Conservation (phyloP, 495 filamentous ascomycete species). For the Aspergillus carlsbadensis region DNA sequence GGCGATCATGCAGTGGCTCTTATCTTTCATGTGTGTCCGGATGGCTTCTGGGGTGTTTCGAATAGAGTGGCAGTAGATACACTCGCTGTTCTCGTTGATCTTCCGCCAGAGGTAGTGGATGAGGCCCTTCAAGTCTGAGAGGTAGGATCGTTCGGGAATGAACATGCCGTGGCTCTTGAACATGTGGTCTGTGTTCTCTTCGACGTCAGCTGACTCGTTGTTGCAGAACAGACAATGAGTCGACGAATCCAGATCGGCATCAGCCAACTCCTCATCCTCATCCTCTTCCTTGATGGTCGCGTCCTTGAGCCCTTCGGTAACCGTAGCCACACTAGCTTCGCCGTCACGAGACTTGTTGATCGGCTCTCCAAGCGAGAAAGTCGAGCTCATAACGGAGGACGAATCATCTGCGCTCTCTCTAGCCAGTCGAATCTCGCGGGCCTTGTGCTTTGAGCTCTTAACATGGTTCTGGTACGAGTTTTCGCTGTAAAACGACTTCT, state of each 20-base stretch:
- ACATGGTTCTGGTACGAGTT: constrained; percentile 94
- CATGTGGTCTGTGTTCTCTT: constrained; percentile 84
- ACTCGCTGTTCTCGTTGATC: constrained; percentile 72
- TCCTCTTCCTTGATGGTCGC: constrained; percentile 61
- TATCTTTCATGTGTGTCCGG: constrained; percentile 96
- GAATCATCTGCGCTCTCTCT: constrained; percentile 59
- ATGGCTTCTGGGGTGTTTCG: constrained; percentile 71
- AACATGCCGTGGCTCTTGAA: constrained; percentile 91
- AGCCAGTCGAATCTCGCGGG: constrained; percentile 54
- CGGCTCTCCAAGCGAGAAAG: constrained; percentile 86
- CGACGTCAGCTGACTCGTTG: constrained; percentile 66
- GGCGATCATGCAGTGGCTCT: constrained; percentile 93
- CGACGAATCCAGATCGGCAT: constrained; percentile 41
- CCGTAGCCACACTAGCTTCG: constrained; percentile 73
- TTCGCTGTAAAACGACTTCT: constrained; percentile 92
- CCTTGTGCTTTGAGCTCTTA: constrained; percentile 85
- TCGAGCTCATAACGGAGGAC: constrained; percentile 86
- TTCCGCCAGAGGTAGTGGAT: constrained; percentile 74
- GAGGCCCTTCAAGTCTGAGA: constrained; percentile 79
- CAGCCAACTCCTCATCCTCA: constrained; percentile 33
- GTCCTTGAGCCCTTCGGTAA: constrained; percentile 75
- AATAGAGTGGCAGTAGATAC: constrained; percentile 78
- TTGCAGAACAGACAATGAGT: constrained; percentile 90
- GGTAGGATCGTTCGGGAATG: constrained; percentile 80
- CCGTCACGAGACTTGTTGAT: constrained; percentile 48